Conservation (phyloP, 495 filamentous ascomycete species). For the Lentithecium fluviatile region DNA sequence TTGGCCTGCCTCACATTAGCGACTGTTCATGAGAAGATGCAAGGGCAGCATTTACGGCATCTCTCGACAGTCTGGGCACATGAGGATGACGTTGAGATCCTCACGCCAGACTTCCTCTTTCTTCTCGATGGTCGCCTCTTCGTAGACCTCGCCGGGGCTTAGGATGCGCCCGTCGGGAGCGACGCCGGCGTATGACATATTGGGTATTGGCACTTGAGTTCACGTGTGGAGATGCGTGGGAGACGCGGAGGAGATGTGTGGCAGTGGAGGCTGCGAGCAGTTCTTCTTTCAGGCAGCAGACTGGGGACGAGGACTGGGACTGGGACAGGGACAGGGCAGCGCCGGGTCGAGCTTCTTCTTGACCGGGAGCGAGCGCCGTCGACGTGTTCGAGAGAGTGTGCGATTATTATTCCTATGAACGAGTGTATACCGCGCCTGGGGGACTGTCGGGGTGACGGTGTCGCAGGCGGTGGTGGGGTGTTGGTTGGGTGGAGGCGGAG, state of each 20-base stretch:
- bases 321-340: background rate
- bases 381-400: background rate
- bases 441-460: conserved; percentile 4
- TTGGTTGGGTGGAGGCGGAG: conserved; percentile 2
- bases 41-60: conserved; percentile 48
- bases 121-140: conserved; percentile 21
- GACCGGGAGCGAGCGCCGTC: background rate
- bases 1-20: conserved; percentile 48
- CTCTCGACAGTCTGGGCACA: conserved; percentile 89
- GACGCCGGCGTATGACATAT: background rate
- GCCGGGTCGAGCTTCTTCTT: background rate
- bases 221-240: background rate
- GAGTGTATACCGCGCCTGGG: conserved; percentile 17
- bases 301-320: too few relatives aligned
- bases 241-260: background rate
- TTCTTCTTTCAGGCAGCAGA: background rate
- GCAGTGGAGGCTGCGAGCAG: background rate
- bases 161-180: conserved; percentile 38
- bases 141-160: conserved; percentile 44
- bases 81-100: conserved; percentile 79
- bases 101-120: conserved; percentile 57
- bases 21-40: too few relatives aligned
- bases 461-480: conserved; percentile 12
- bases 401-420: conserved; percentile 7
- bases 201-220: background rate